Base-by-base conservation (phyloP, 2,329 filamentous ascomycete species). In the Xylariaceae sp. region DNA sequence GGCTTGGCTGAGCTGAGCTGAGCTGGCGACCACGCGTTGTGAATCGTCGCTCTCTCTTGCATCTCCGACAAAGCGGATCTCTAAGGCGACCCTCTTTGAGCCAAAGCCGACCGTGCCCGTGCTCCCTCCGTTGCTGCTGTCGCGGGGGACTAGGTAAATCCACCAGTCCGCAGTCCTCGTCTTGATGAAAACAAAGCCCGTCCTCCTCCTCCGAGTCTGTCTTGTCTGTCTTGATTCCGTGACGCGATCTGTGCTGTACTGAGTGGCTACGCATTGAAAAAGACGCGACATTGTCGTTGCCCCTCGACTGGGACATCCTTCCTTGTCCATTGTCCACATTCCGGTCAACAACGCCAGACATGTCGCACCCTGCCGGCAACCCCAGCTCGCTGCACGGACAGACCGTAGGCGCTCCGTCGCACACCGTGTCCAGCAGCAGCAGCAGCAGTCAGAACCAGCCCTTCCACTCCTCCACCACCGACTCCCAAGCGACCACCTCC, bases 401-500 rank as follows among this genome's bases (percentile, higher is more conserved):
- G 47, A 48, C 49, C 44, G 15, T 57, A 6, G 4, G 39, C 11
- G 39, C 58, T 17, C 60, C 47, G 48, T 52, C 58, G 37, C 60
- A 57, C 13, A 4, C 54, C 56, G 51, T 56, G 23, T 49, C 65
- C 18, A 56, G 60, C 54, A 67, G 61, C 23, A 30, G 61, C 23
- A 30, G 23, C 23, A 30, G 23, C 23, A 30, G 23, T 60, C 67
- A 68, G 30, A 67, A 57, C 51, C 68, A 66, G 51, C 60, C 61
- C 34, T 57, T 64, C 60, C 67, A 67, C 59, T 63, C 69, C 57
- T 75, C 74, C 13, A 75, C 72, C 66, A 73, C 74, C 69, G 74
- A 76, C 60, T 79, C 77, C 4, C 77, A 80, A 67, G 75, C 73
- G 39, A 80, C 78, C 11, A 74, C 67, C 17, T 73, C 73, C 53